A percentile compares a stretch with the other conserved stretches of the same genome.
Evolutionary conservation across 2,329 filamentous ascomycete species (phyloP).

Genomic region (Calonectria naviculata): DNA sequence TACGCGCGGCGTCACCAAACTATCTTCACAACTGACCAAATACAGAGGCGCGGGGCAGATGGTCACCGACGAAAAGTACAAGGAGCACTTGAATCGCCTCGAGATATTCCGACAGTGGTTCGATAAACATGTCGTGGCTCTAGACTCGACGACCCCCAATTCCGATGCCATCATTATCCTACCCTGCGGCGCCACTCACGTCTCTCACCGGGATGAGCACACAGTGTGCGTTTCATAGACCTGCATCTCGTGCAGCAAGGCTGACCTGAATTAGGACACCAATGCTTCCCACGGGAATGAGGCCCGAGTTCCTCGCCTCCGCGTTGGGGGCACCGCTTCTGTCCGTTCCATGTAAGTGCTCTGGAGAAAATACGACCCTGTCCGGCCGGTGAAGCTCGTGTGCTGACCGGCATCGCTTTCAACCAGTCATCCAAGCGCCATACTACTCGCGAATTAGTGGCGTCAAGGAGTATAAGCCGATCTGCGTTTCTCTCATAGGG

Average conservation of each 20-base stretch:
- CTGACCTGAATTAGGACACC: conserved; percentile 41
- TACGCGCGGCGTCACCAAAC: conserved; percentile 25
- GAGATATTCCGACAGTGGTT: conserved; percentile 48
- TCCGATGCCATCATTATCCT: conserved; percentile 42
- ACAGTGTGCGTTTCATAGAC: conserved; percentile 35
- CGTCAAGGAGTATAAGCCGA: conserved; percentile 41
- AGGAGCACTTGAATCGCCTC: conserved; percentile 36
- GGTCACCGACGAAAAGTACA: conserved; percentile 37
- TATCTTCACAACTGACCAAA: conserved; percentile 1
- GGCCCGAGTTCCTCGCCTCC: conserved; percentile 40
- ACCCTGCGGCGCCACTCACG: conserved; percentile 35
- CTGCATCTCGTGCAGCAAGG: conserved; percentile 9
- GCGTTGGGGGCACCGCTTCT: conserved; percentile 46
- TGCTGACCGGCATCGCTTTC: conserved; percentile 23
- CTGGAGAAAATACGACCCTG: background rate
- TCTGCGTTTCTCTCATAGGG: conserved; percentile 46
- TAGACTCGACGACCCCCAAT: conserved; percentile 26
- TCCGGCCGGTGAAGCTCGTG: background rate
- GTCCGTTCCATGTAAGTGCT: conserved; percentile 48
- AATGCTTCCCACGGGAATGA: conserved; percentile 38
- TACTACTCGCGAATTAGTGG: conserved; percentile 45
- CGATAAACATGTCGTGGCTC: conserved; percentile 37
- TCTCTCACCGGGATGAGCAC: conserved; percentile 42
- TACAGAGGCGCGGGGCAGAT: conserved; percentile 39
- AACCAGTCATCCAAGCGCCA: conserved; percentile 43